Base-by-base conservation (phyloP, 2,329 filamentous ascomycete species). In the Arthrobotrys conoides region DNA sequence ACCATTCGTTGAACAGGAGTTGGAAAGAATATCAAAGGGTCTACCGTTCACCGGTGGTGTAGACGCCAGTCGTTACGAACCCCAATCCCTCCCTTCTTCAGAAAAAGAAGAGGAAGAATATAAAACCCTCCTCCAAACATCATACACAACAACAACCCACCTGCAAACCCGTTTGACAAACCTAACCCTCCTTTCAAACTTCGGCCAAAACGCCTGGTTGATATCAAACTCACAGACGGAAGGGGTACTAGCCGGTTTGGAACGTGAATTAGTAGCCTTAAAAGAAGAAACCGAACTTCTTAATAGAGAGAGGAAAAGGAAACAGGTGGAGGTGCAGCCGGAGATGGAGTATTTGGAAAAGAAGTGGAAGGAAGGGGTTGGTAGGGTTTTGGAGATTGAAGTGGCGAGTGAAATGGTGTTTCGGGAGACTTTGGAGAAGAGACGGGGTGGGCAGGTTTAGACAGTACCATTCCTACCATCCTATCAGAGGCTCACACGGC, bases 131-230 rank as follows among this genome's bases (percentile, higher is more conserved):
- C 44, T 80, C 22, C 55, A 76, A 27, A 63, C 63, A 16, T 80
- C 81, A 5, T 82, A 82, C 49, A 70, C 81, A 20, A 80, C 81
- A 5, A 76, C 71, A 33, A 78, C 75, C 2, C 41, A 82, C 80
- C 86, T 90, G 12, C 80, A 83, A 12, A 82, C 85, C n/a, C 88
- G 89, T 2, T 84, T 88, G 64, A 87, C 88, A 51, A 90, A 91
- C 84, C 89, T 97, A 18, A 86, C 87, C 0, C 87, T 97, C n/a
- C 88, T 97, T 20, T 92, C 96, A 82, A 88, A 88, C 64, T 91
- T 91, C 84, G 96, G 95, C 81, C 93, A 93, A 85, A 97, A 97
- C 84, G 91, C 93, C 9, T 98, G 96, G 95, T 87, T 99, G 70
- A 88, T 97, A 8, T 90, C 90, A 5, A 99, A 99, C 84, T 89